Evolutionary conservation across 106 monocot species (phyloP).

Genomic region (Dactylorhiza incarnata): DNA sequence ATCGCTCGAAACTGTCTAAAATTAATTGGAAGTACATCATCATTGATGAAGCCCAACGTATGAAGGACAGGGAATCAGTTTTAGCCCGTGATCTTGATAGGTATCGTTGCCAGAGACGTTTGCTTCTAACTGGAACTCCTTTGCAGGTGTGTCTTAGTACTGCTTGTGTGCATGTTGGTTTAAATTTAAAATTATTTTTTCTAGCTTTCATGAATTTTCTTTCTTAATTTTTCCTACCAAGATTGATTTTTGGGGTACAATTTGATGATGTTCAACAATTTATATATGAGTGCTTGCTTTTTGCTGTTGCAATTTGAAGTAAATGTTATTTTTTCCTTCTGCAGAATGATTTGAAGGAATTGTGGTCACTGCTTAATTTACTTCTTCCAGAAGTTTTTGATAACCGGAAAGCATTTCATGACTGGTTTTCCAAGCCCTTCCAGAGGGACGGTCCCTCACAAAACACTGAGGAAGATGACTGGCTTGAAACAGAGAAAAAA

Average conservation of each 20-base stretch:
- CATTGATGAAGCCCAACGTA: constrained; percentile 97
- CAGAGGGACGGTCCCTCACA: constrained; percentile 75
- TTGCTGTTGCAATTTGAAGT: constrained; percentile 1
- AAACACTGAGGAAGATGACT: constrained; percentile 80
- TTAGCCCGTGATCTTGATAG: constrained; percentile 95
- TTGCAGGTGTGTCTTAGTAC: constrained; percentile 56
- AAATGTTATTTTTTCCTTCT: constrained; percentile 1
- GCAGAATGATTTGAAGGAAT: constrained; percentile 98
- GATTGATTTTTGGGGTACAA: background rate
- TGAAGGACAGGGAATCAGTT: constrained; percentile 98
- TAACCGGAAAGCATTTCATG: constrained; percentile 87
- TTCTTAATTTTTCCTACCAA: background rate
- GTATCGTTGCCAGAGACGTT: constrained; percentile 83
- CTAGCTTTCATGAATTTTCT: background rate
- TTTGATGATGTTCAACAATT: background rate
- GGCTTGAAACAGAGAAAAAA: constrained; percentile 97
- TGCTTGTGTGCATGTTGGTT: background rate
- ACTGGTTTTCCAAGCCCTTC: constrained; percentile 99
- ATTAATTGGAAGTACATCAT: constrained; percentile 98
- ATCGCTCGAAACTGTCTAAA: constrained; percentile 89
- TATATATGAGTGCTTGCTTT: constrained; percentile 1
- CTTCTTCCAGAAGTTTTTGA: constrained; percentile 98
- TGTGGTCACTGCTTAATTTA: constrained; percentile 93
- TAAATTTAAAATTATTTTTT: background rate
- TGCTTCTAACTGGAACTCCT: constrained; percentile 97